Base-by-base conservation (phyloP, 441 rosid genomes). In the Mallotus japonicus region DNA sequence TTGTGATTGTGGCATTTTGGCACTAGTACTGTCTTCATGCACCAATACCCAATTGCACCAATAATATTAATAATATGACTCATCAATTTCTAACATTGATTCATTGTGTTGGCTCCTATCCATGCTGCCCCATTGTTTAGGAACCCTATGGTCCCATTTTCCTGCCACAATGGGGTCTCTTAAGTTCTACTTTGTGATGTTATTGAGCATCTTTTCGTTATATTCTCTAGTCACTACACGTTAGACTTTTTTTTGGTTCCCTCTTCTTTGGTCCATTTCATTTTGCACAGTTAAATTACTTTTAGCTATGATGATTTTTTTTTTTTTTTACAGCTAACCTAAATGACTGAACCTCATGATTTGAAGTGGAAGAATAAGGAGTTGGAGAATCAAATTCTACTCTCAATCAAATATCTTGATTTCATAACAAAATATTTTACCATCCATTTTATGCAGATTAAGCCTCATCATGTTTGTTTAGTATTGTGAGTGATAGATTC, bases 151-250 rank as follows among this genome's bases (percentile, higher is more conserved):
- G 70, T 20, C 72, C 79, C 77, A 13, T 44, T 32, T 62, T 58
- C 47, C 60, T 71, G 70, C 10, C 54, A 62, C 65, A 16, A 65
- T 22, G 75, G 77, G 73, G 69, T 62, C 78, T 40, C 49, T 37
- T 9, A n/a, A n/a, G 24, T 13, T 69, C 6, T 19, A 8, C 22
- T 5, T n/a, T 2, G 11, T 22, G 37, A 62, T 37, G 44, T 62
- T 40, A 56, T 22, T 34, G 2, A 17, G 16, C 58, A 24, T 50
- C 44, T 49, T 46, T 65, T n/a, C 6, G n/a, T 19, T n/a, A 44
- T 69, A 40, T 56, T 69, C 32, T 55, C 50, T 5, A 5, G 32
- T 56, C 61, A 56, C 61, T 56, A 7, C 24, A 56, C n/a, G 61
- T 56, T 56, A 19, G 61, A 20, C 5, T 28, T 60, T 16, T 1